These are phyloP conservation scores for Bruguiera hainesii DNA, from an alignment of 441 rosid species.

Conservation along the genomic window DNA sequence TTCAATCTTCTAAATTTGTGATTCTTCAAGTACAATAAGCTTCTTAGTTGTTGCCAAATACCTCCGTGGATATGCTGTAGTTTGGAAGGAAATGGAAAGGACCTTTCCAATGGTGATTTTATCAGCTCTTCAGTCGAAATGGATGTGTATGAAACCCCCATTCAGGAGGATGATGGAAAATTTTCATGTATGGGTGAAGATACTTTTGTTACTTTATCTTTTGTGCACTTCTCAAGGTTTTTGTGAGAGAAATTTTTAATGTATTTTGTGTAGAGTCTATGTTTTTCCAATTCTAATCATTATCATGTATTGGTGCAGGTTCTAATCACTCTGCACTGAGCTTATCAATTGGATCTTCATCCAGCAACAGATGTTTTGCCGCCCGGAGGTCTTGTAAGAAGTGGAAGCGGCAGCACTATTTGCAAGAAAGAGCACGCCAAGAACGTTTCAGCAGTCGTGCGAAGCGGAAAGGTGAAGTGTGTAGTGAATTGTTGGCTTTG, in stretches of 20 bases:
- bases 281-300: constrained; percentile 15
- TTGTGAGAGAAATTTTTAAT: not conserved
- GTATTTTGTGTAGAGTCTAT: not conserved
- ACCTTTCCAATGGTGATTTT: constrained; percentile 44
- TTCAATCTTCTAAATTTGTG: constrained; percentile 15
- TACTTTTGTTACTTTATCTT: constrained; percentile 7
- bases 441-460: constrained; percentile 86
- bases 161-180: constrained; percentile 31
- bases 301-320: constrained; percentile 36
- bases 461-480: constrained; percentile 90
- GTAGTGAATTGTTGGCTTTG: constrained; percentile 29
- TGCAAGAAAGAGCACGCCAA: constrained; percentile 85
- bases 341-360: constrained; percentile 39
- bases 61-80: constrained; percentile 89
- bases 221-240: not conserved
- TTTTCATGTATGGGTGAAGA: constrained; percentile 50
- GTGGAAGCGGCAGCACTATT: constrained; percentile 83
- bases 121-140: constrained; percentile 69
- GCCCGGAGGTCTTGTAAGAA: constrained; percentile 67
- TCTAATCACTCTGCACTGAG: constrained; percentile 42
- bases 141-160: constrained; percentile 71
- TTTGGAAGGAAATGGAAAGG: constrained; percentile 62
- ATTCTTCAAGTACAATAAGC: constrained; percentile 72
- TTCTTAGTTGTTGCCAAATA: constrained; percentile 55
- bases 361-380: constrained; percentile 58